These are phyloP conservation scores for Xylona heveae DNA, from an alignment of 495 filamentous ascomycete genomes.

Conservation along the genomic window DNA sequence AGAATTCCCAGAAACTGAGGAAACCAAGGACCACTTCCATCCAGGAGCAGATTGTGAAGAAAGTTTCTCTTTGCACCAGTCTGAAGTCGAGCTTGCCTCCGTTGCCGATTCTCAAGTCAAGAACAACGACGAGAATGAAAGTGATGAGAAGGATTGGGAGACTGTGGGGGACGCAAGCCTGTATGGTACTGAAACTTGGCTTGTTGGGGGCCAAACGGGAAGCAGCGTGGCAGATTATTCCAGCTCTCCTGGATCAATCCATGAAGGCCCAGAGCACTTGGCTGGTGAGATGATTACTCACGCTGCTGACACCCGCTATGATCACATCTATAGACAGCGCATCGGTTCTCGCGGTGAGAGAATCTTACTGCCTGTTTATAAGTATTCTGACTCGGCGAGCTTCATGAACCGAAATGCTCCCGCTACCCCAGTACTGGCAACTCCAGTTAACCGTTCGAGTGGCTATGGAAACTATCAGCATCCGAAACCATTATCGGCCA, in stretches of 20 bases:
- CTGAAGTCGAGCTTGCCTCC: neutral
- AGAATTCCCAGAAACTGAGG: neutral
- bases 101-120: slow-evolving; percentile 5
- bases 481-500: slow-evolving; percentile 2
- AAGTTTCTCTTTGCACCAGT: slow-evolving; percentile 6
- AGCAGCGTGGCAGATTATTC: slow-evolving; percentile 3
- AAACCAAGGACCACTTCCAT: too few relatives aligned
- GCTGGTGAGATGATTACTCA: slow-evolving; percentile 2
- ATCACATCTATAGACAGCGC: slow-evolving; percentile 3
- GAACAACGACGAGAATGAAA: slow-evolving; percentile 4
- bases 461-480: slow-evolving; percentile 4
- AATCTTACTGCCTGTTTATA: slow-evolving; percentile 4
- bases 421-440: slow-evolving; percentile 1
- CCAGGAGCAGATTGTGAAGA: too few relatives aligned
- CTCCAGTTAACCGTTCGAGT: neutral
- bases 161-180: slow-evolving; percentile 8
- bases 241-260: neutral
- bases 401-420: slow-evolving; percentile 6
- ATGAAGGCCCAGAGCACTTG: neutral
- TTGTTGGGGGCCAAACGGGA: neutral
- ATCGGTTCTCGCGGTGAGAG: neutral
- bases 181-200: neutral
- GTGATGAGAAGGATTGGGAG: slow-evolving; percentile 14
- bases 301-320: slow-evolving; percentile 2
- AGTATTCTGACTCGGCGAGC: neutral